Evolutionary conservation across 1,284 basidiomycete genomes (phyloP).

Genomic region (Ganoderma boninense): DNA sequence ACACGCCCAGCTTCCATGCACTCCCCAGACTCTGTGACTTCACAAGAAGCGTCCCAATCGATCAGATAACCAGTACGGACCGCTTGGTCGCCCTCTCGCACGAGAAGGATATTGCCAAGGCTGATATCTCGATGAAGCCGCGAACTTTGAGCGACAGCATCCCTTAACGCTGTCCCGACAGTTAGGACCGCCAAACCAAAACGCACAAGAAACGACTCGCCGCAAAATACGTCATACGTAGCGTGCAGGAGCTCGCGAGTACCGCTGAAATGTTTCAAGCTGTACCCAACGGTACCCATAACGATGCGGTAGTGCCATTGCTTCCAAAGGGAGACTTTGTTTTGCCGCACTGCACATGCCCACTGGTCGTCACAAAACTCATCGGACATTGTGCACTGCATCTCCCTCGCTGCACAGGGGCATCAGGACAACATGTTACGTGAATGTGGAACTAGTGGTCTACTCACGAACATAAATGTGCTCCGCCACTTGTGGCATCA

Average conservation of each 20-base stretch:
- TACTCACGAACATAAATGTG: neutral
- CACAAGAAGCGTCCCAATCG: conserved; percentile 21
- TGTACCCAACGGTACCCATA: conserved; percentile 17
- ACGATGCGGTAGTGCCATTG: conserved; percentile 21
- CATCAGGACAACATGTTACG: neutral
- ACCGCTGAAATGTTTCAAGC: neutral
- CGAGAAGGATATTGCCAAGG: conserved; percentile 21
- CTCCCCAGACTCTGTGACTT: conserved; percentile 3
- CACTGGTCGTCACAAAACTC: neutral
- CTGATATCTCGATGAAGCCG: conserved; percentile 24
- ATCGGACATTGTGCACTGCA: neutral
- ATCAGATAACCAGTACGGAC: conserved; percentile 17
- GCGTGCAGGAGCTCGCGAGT: conserved; percentile 20
- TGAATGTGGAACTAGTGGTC: neutral
- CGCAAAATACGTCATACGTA: conserved; percentile 19
- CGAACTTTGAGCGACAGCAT: conserved; percentile 9
- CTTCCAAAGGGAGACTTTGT: neutral
- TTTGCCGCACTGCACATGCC: neutral
- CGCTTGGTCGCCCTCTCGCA: conserved; percentile 3
- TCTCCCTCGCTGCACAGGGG: neutral
- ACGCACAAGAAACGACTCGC: neutral
- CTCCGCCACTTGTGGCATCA: neutral
- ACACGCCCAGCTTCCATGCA: neutral
- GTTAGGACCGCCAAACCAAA: neutral
- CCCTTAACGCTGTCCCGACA: conserved; percentile 9